Evolutionary conservation across 1,284 basidiomycete species (phyloP), one percentile per base, ranked within the genome.

Genomic region (Malassezia brasiliensis): DNA sequence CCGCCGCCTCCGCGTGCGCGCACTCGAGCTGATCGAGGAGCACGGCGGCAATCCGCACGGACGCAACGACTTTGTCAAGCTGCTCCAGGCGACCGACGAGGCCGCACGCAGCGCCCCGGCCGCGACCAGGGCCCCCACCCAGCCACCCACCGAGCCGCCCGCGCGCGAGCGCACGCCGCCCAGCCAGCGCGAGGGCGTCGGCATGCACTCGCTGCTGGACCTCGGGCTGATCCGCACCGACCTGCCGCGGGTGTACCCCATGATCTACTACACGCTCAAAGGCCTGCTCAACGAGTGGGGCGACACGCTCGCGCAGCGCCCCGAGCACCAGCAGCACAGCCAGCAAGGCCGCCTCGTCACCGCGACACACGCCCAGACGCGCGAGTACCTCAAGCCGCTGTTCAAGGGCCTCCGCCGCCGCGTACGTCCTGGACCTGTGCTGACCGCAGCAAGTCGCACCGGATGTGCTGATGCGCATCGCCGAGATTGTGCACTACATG

Each of bases 261-360:
- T 96, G 68, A 94, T 99, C 58, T 99, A 98, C 75, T 91, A 93
- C 75, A 90, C 90, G 2, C 79, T 98, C 60, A 98, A 98, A 71
- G 77, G 59, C 49, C 84, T 86, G 1, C 78, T 98, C 55, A 88
- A 88, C 69, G 94, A 98, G 69, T 99, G 94, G 94, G 91, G 85
- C 63, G 85, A 88, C 67, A 85, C 85, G 52, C 86, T 99, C 83
- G 88, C 88, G 52, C 85, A 88, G 58, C 80, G 93, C 65, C 89
- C 90, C 63, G 79, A 81, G 31, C 71, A 78, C 12, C 77, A 96
- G 61, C 90, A 90, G 69, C 84, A 83, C 22, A 86, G 88, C 2
- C 86, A 83, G 0, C 89, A 93, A 70, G 94, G 94, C 20, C 96
- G 90, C 75, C 78, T 91, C 14, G 91, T 91, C 1, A 87, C 90